phyloP scores from a whole-genome alignment of 768 basidiomycete genomes.

The Imleria badia region DNA sequence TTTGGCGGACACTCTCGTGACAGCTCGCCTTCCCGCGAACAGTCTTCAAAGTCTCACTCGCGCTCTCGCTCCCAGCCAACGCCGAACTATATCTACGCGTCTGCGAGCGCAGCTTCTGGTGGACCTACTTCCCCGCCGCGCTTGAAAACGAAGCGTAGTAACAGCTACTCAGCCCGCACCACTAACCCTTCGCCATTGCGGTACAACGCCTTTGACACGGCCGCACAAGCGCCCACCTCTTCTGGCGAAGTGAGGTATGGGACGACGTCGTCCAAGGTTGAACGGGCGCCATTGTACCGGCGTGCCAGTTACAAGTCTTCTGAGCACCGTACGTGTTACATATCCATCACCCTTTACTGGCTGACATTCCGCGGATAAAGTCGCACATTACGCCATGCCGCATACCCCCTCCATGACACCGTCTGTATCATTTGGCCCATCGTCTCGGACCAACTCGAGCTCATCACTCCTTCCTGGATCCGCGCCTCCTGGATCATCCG shows the following conservation, averaged over 20 bases:
- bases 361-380: slow-evolving; percentile 13
- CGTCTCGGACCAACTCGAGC: slow-evolving; percentile 52
- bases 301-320: slow-evolving; percentile 44
- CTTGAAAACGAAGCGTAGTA: slow-evolving; percentile 38
- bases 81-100: slow-evolving; percentile 42
- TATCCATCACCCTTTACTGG: background rate
- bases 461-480: slow-evolving; percentile 47
- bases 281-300: slow-evolving; percentile 40
- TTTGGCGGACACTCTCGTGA: slow-evolving; percentile 39
- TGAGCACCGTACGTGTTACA: slow-evolving; percentile 44
- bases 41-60: slow-evolving; percentile 40
- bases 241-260: slow-evolving; percentile 35
- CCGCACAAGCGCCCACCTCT: slow-evolving; percentile 20
- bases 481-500: slow-evolving; percentile 37
- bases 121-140: slow-evolving; percentile 39
- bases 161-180: slow-evolving; percentile 38
- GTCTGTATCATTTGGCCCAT: slow-evolving; percentile 36
- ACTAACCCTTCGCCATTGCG: slow-evolving; percentile 43
- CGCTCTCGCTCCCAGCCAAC: slow-evolving; percentile 43
- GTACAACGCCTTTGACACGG: slow-evolving; percentile 37
- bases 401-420: slow-evolving; percentile 32
- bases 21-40: slow-evolving; percentile 23
- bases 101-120: slow-evolving; percentile 27
- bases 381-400: slow-evolving; percentile 32
- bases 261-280: slow-evolving; percentile 29